Evolutionary conservation across 345 rosid species (phyloP).

Genomic region (Abelmoschus esculentus): DNA sequence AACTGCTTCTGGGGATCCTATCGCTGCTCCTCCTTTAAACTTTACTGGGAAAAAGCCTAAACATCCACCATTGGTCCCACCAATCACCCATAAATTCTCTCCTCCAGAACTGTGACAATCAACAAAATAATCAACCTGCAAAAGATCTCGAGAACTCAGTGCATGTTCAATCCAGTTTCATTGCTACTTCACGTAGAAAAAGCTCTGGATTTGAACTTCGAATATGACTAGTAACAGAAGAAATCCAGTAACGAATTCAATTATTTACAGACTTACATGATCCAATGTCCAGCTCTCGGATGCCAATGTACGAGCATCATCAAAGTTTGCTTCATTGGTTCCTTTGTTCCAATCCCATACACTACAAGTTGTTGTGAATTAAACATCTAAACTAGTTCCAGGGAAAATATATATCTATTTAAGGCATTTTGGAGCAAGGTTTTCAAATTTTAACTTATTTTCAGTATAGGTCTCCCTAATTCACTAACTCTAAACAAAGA

Average conservation of each 20-base stretch:
- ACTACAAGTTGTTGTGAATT: slow-evolving; percentile 27
- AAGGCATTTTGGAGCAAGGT: neutral
- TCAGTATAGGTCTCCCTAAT: too few species aligned
- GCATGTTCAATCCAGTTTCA: neutral
- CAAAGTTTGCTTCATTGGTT: slow-evolving; percentile 45
- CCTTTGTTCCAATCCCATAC: slow-evolving; percentile 81
- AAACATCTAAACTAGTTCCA: neutral
- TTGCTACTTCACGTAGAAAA: neutral
- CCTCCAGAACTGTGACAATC: slow-evolving; percentile 62
- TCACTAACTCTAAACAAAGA: neutral
- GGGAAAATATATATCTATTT: neutral
- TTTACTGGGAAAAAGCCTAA: slow-evolving; percentile 82
- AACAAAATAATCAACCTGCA: slow-evolving; percentile 88
- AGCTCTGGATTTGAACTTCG: neutral
- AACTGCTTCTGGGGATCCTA: slow-evolving; percentile 63
- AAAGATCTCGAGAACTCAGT: neutral
- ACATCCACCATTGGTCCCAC: slow-evolving; percentile 70
- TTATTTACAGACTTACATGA: slow-evolving; percentile 31
- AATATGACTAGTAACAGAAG: neutral
- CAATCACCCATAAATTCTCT: slow-evolving; percentile 76
- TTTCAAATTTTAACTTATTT: too few species aligned
- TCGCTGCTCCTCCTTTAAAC: slow-evolving; percentile 29
- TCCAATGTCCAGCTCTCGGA: slow-evolving; percentile 65
- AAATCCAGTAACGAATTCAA: neutral
- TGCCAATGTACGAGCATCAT: slow-evolving; percentile 74